Evolutionary conservation across 1,284 basidiomycete genomes (phyloP).

Genomic region (Gomphus bonarii): DNA sequence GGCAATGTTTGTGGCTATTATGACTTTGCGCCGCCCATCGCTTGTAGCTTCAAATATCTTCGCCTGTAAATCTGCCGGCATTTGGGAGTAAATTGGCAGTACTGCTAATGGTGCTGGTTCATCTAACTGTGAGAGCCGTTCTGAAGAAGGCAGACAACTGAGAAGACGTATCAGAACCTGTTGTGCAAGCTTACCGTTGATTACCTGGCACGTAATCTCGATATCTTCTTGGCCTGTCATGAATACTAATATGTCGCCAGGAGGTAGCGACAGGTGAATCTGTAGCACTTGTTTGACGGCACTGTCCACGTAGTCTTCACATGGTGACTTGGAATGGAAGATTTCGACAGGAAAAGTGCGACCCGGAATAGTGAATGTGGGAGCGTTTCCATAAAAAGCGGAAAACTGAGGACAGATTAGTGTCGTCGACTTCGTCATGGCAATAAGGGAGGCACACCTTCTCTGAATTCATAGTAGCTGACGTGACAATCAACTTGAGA

Average conservation of each 20-base stretch:
- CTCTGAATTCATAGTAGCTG: slow-evolving; percentile 98
- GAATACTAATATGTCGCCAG: slow-evolving; percentile 95
- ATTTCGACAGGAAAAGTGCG: slow-evolving; percentile 98
- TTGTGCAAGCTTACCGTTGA: slow-evolving; percentile 51
- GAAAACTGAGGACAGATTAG: slow-evolving; percentile 57
- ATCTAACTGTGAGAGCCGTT: slow-evolving; percentile 85
- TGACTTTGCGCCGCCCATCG: slow-evolving; percentile 93
- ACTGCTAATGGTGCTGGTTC: slow-evolving; percentile 82
- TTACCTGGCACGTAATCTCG: slow-evolving; percentile 86
- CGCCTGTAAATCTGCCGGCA: slow-evolving; percentile 98
- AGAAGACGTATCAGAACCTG: slow-evolving; percentile 18
- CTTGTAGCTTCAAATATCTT: slow-evolving; percentile 93
- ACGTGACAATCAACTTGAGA: slow-evolving; percentile 94
- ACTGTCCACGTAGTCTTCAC: slow-evolving; percentile 97
- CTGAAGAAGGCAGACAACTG: slow-evolving; percentile 39
- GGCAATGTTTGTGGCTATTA: slow-evolving; percentile 98
- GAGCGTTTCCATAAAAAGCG: slow-evolving; percentile 89
- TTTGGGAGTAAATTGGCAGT: slow-evolving; percentile 97
- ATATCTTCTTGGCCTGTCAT: slow-evolving; percentile 99
- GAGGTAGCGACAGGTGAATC: slow-evolving; percentile 90
- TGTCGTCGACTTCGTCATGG: neutral
- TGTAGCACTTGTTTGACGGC: slow-evolving; percentile 97
- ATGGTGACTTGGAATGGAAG: slow-evolving; percentile 92
- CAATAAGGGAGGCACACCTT: slow-evolving; percentile 44
- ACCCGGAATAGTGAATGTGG: slow-evolving; percentile 94